Evolutionary conservation across 2,329 filamentous ascomycete species (phyloP), one percentile per base, ranked within the genome.

Genomic region (Epichloe uncinata): DNA sequence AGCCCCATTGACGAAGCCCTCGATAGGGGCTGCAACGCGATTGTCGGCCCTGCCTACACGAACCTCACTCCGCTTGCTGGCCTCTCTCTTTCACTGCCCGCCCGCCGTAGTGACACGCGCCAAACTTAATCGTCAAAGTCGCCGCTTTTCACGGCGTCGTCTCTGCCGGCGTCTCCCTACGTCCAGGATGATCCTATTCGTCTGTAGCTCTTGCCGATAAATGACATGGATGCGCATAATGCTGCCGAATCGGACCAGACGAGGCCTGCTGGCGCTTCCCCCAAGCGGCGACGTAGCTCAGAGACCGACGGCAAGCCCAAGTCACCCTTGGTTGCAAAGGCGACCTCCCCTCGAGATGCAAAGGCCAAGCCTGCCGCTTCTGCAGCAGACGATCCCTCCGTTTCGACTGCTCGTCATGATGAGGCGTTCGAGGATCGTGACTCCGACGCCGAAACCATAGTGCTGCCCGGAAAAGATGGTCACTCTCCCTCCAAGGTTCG

Each of bases 361-460:
- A 51, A 37, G 42, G 4, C 42, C 20, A 52, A 51, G 42, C 38
- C 38, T 40, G 36, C 37, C 15, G 20, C 50, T 35, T 33, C 37
- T 20, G 36, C 44, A 15, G 48, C 26, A 12, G 50, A 44, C 8
- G 16, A 48, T 13, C 43, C 43, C 48, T 47, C 42, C 30, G 41
- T 53, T n/a, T 47, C 48, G 30, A 47, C 50, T 13, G 48, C 56
- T 16, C 55, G 51, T 47, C 60, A 66, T 18, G 60, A 65, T 47
- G 70, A 75, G 50, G 64, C 58, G 49, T 63, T 62, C 20, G 68
- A 69, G 51, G 81, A 82, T 52, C 79, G 74, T 59, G 80, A 83
- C 58, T 86, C 82, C 1, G 82, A 86, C 60, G 82, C 82, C 45
- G 82, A 86, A 66, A 86, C 82, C 13, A 83, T 85, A 54, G 81